phyloP scores from a whole-genome alignment of 2,329 filamentous ascomycete genomes.

The Sclerotinia borealis region DNA sequence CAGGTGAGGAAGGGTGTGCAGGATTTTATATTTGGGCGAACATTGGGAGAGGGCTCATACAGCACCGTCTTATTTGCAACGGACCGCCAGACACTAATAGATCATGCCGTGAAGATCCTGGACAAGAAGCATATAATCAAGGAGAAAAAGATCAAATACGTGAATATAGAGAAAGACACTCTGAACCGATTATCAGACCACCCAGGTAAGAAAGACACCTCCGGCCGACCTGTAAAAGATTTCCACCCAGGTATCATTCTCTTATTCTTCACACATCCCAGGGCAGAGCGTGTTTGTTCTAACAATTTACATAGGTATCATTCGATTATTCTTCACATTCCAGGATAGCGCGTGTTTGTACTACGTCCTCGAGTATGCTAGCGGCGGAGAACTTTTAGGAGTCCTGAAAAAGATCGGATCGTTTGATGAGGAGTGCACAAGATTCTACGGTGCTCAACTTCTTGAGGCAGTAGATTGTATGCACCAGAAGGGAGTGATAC shows the following conservation, averaged over 20 bases:
- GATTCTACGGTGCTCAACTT: conserved; percentile 93
- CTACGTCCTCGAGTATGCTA: conserved; percentile 91
- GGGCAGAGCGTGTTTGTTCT: background rate
- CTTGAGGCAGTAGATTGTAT: conserved; percentile 96
- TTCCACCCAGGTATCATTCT: background rate
- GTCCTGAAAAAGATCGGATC: conserved; percentile 91
- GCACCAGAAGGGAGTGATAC: conserved; percentile 93
- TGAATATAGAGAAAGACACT: conserved; percentile 99
- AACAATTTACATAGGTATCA: conserved; percentile 50
- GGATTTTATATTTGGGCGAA: conserved; percentile 88
- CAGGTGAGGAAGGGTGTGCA: conserved; percentile 95
- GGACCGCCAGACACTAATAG: conserved; percentile 86
- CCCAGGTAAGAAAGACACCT: conserved; percentile 45
- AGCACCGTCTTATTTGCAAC: conserved; percentile 91
- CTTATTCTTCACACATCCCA: background rate
- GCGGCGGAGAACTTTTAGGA: conserved; percentile 83
- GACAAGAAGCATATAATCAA: conserved; percentile 99
- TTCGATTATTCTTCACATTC: conserved; percentile 96
- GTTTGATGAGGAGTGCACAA: conserved; percentile 90
- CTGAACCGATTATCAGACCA: conserved; percentile 94
- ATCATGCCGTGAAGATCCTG: conserved; percentile 96
- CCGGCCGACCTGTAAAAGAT: background rate
- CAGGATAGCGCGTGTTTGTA: conserved; percentile 95
- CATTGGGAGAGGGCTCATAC: conserved; percentile 94
- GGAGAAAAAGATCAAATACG: conserved; percentile 99